Conservation (phyloP, 768 basidiomycete genomes). For the Serendipita sp. region DNA sequence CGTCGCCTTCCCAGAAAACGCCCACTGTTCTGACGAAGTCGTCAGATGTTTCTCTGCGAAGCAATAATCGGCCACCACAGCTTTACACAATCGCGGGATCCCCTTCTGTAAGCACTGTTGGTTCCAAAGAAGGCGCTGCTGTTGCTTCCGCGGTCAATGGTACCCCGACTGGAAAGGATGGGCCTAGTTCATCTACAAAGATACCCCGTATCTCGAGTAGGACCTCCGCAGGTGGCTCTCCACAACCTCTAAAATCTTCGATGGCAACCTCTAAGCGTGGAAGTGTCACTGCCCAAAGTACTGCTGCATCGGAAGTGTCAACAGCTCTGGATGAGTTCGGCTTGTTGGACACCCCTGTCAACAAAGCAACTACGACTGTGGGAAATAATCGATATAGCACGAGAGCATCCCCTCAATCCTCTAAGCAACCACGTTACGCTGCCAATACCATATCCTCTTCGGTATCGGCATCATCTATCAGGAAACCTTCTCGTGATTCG, state of each 20-base stretch:
- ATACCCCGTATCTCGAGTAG: conserved; percentile 86
- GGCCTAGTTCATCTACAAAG: conserved; percentile 68
- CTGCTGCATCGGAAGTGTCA: conserved; percentile 6
- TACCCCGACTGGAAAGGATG: neutral
- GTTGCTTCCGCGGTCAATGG: neutral
- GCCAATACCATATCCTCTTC: conserved; percentile 26
- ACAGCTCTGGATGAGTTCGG: conserved; percentile 58
- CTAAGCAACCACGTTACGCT: conserved; percentile 39
- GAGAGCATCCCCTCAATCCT: conserved; percentile 43
- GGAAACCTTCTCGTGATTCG: conserved; percentile 64
- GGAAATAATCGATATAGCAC: conserved; percentile 36
- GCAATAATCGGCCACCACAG: conserved; percentile 34
- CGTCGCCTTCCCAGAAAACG: conserved; percentile 35
- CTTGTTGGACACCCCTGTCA: conserved; percentile 50
- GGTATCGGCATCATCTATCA: conserved; percentile 32
- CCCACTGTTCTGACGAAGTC: conserved; percentile 78
- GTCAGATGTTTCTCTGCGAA: conserved; percentile 66
- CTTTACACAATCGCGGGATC: conserved; percentile 89
- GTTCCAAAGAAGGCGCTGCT: conserved; percentile 14
- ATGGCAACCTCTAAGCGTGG: conserved; percentile 5
- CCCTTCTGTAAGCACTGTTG: conserved; percentile 63
- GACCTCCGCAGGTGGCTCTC: conserved; percentile 58
- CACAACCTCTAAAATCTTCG: conserved; percentile 36
- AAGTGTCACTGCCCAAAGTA: conserved; percentile 12
- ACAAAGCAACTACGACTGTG: conserved; percentile 26